Evolutionary conservation across 768 basidiomycete species (phyloP), one percentile per base, ranked within the genome.

Genomic region (Tulasnella sp.): DNA sequence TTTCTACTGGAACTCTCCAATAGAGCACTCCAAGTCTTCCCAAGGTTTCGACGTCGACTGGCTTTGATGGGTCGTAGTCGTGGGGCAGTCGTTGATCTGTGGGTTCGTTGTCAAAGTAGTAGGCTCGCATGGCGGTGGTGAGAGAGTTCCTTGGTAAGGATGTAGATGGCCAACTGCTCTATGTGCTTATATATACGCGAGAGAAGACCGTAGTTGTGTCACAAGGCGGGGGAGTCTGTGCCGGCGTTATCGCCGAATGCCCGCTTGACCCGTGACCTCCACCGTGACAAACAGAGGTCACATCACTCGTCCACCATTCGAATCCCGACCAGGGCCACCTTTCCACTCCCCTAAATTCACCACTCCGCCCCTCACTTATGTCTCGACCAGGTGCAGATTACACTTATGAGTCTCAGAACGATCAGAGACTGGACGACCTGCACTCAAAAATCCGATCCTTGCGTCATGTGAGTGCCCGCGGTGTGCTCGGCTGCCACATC

Each of bases 401-500:
- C 38, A 77, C 76, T n/a, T 77, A 95, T 82, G 94, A 96, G 84
- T 84, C 89, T 9, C 94, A 96, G 85, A 96, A 96, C 84, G 94
- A 96, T 87, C 91, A 94, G 83, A 88, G 90, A 39, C 88, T 96
- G 16, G 94, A 96, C 79, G 92, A 94, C 74, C 87, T 96, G 1
- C 94, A 96, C 84, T 90, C 93, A 27, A 96, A 96, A 84, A 90
- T 95, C 73, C 89, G 94, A 58, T 92, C 92, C 24, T 84, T 96
- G 72, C 91, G 94, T 80, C 92, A 92, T n/a, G 94, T 95, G 84
- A 82, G 90, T 81, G 24, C 31, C 72, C 39, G 77, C 0, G 21
- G 7, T 52, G 56, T 3, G 24, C 40, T 77, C 68, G 44, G 42
- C 81, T 74, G 52, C 27, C 46, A 71, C 48, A 16, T 73, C 46